phyloP scores from a whole-genome alignment of 2,329 filamentous ascomycete species.

The Colletotrichum agaves region DNA sequence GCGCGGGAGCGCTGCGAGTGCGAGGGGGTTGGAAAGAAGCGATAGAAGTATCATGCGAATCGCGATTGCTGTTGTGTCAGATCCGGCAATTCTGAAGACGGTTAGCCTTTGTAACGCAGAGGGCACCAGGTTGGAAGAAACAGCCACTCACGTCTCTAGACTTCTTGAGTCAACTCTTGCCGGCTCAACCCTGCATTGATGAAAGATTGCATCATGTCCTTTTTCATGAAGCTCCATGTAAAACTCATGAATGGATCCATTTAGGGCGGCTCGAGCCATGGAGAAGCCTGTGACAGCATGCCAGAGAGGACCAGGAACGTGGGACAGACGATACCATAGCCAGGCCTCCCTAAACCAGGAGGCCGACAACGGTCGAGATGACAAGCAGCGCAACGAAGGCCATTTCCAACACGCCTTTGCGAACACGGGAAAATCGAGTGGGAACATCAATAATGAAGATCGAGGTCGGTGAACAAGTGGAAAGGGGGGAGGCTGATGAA shows the following conservation, averaged over 20 bases:
- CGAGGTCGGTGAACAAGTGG: not conserved
- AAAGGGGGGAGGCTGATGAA: not conserved
- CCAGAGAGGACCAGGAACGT: slow-evolving; percentile 48
- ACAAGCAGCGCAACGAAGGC: not conserved
- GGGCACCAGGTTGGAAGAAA: no score
- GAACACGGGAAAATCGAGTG: not conserved
- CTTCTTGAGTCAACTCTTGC: slow-evolving; percentile 44
- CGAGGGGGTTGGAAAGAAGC: slow-evolving; percentile 59
- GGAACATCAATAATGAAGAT: fast-evolving
- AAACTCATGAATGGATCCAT: slow-evolving; percentile 18
- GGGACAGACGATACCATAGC: slow-evolving; percentile 46
- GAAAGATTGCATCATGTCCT: slow-evolving; percentile 48
- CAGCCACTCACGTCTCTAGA: slow-evolving; percentile 37
- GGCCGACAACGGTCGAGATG: not conserved
- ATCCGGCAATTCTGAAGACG: slow-evolving; percentile 44
- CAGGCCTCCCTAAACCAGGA: slow-evolving; percentile 7
- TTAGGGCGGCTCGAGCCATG: slow-evolving; percentile 39
- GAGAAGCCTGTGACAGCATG: slow-evolving; percentile 46
- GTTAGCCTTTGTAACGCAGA: not conserved
- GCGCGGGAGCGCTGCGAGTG: slow-evolving; percentile 57
- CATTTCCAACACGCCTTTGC: not conserved
- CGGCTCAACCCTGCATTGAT: slow-evolving; percentile 43
- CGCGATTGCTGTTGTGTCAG: slow-evolving; percentile 48
- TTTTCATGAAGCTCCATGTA: slow-evolving; percentile 33
- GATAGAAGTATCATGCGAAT: slow-evolving; percentile 61